Base-by-base conservation (phyloP, 257 asterid species). In the Gentiana dahurica region DNA sequence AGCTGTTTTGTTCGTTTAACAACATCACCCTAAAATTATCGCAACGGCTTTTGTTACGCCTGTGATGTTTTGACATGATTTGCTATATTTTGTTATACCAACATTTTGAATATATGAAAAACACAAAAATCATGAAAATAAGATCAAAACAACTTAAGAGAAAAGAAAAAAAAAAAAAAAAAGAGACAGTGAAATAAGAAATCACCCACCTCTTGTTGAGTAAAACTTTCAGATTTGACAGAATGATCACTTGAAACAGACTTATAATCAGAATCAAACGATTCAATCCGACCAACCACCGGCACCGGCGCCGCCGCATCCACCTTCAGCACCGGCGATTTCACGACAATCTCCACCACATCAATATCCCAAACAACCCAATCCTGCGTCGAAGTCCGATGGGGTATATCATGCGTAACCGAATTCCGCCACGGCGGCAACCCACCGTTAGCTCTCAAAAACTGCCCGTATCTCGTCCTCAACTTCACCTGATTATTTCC, bases 371-470 rank as follows among this genome's bases (percentile, higher is more conserved):
- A 92, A 3, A 59, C 60, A 58, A 92, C 68, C 95, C 89, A 92
- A 37, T 92, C 98, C 76, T 75, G 83, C 4, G 97, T 85, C 3
- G 73, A 59, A 54, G 90, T 83, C 72, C 97, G 75, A 38, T 81
- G 94, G 2, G 97, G 97, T 5, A 88, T 81, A 64, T 88, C 97
- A 65, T 88, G 98, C 8, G 98, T 88, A 15, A 92, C 77, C 7
- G 97, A 81, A 35, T 92, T 92, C 71, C 95, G 74, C 96, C 97
- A 92, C 56, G 98, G 98, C 33, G 97, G 97, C 59, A 83, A 13
- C 0, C 98, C 97, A 33, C 94, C 97, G 41, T 92, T 92, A 0
- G 87, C 98, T 59, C 97, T 59, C 65, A 92, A 57, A 36, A 70
- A 92, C 64, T 85, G 94, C 1, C 98, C 98, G 61, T 87, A 92